These are phyloP conservation scores for Leonotis leonurus DNA, from an alignment of 257 asterid species.

Conservation along the genomic window DNA sequence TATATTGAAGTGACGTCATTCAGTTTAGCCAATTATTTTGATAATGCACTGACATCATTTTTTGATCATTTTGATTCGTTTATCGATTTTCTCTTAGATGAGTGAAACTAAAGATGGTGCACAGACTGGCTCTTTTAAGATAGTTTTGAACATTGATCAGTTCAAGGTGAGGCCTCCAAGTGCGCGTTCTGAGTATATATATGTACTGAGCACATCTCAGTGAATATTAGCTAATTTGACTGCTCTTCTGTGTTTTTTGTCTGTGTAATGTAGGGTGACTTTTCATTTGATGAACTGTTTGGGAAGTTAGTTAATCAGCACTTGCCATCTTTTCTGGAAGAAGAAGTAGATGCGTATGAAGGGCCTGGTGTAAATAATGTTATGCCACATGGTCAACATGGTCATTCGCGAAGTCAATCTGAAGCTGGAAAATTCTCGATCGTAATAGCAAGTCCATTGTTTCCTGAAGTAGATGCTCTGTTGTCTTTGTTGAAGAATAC, in stretches of 20 bases:
- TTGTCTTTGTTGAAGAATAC: constrained; percentile 78
- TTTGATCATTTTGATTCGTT: not conserved
- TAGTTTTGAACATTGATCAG: constrained; percentile 78
- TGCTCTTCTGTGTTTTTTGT: constrained; percentile 6
- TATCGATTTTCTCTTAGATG: constrained; percentile 46
- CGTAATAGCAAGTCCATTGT: constrained; percentile 51
- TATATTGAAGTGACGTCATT: no score
- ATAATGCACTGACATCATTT: not conserved
- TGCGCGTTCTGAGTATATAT: not conserved
- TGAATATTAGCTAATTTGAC: constrained; percentile 15
- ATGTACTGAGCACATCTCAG: not conserved
- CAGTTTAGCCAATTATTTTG: not conserved
- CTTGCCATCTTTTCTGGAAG: constrained; percentile 79
- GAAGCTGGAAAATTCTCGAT: constrained; percentile 56
- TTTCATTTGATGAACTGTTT: constrained; percentile 83
- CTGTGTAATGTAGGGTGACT: constrained; percentile 61
- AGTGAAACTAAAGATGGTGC: constrained; percentile 53
- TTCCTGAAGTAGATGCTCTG: constrained; percentile 92
- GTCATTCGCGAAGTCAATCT: constrained; percentile 56
- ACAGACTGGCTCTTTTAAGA: constrained; percentile 41
- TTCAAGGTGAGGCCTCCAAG: constrained; percentile 60
- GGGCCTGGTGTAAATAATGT: constrained; percentile 52
- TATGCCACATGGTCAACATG: constrained; percentile 67
- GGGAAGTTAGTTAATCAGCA: constrained; percentile 79
- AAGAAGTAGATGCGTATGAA: constrained; percentile 50